Conservation (phyloP, 352 stramenopile species). For the Phytophthora citrophthora region DNA sequence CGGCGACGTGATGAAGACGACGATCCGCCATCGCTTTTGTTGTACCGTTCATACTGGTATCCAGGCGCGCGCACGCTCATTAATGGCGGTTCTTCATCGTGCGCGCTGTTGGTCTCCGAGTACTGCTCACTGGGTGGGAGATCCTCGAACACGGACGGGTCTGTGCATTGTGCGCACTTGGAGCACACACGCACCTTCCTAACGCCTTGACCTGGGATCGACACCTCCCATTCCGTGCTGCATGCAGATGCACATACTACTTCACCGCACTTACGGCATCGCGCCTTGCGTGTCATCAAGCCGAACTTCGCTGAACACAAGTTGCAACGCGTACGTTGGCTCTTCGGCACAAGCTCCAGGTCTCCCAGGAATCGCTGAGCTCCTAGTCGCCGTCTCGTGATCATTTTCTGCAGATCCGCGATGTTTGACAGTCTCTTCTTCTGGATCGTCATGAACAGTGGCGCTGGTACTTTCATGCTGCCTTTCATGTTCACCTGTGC, state of each 20-base stretch:
- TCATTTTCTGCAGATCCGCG: constrained; percentile 51
- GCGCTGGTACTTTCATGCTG: constrained; percentile 46
- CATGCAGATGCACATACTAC: constrained; percentile 68
- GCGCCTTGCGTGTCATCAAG: constrained; percentile 63
- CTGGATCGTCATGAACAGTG: constrained; percentile 58
- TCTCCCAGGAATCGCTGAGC: constrained; percentile 66
- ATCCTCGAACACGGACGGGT: constrained; percentile 36
- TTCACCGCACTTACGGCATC: constrained; percentile 77
- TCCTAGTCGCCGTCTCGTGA: constrained; percentile 60
- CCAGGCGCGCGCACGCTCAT: constrained; percentile 38
- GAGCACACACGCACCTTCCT: constrained; percentile 69
- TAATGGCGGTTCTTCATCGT: constrained; percentile 34
- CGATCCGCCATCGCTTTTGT: constrained; percentile 19
- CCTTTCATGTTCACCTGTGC: constrained; percentile 75
- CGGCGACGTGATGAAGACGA: constrained; percentile 17
- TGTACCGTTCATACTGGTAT: constrained; percentile 38
- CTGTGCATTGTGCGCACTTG: constrained; percentile 48
- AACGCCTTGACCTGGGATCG: constrained; percentile 47
- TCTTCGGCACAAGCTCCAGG: constrained; percentile 70
- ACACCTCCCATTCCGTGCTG: constrained; percentile 62
- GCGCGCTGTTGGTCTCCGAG: constrained; percentile 37
- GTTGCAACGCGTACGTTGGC: constrained; percentile 58
- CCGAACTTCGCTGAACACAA: constrained; percentile 67
- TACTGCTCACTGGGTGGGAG: constrained; percentile 32
- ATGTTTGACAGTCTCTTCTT: constrained; percentile 62